phyloP scores from a whole-genome alignment of 2,329 filamentous ascomycete species.

The Xylaria sp. region DNA sequence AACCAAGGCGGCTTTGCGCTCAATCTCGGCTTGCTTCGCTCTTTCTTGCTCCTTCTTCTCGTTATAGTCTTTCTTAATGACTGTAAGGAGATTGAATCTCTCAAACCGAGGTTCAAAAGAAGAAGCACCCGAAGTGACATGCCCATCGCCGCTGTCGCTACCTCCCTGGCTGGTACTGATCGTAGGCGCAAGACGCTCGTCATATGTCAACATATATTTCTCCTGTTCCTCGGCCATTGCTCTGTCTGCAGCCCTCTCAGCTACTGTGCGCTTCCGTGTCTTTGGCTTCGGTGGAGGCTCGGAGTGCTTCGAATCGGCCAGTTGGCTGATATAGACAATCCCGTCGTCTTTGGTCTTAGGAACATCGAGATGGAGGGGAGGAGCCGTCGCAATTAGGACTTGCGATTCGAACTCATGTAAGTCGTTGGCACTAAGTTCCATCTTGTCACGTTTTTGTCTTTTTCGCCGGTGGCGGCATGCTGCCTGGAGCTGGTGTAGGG shows the following conservation, averaged over 20 bases:
- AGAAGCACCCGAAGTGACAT: slow-evolving; percentile 65
- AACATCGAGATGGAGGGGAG: slow-evolving; percentile 72
- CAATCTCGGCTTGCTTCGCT: slow-evolving; percentile 57
- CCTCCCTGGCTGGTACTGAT: slow-evolving; percentile 53
- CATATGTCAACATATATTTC: slow-evolving; percentile 85
- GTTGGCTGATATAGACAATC: slow-evolving; percentile 63
- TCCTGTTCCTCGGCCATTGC: slow-evolving; percentile 84
- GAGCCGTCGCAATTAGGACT: slow-evolving; percentile 66
- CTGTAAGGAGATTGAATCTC: slow-evolving; percentile 83
- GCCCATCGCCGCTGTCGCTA: slow-evolving; percentile 59
- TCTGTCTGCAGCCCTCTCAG: slow-evolving; percentile 92
- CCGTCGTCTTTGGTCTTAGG: slow-evolving; percentile 64
- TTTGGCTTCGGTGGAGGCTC: slow-evolving; percentile 77
- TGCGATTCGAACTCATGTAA: slow-evolving; percentile 71
- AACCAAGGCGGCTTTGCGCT: slow-evolving; percentile 45
- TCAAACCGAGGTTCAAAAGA: slow-evolving; percentile 83
- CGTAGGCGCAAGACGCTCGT: slow-evolving; percentile 68
- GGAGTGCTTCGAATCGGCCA: slow-evolving; percentile 72
- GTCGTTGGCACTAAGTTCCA: slow-evolving; percentile 70
- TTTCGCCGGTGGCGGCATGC: slow-evolving; percentile 58
- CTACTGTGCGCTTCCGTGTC: slow-evolving; percentile 85
- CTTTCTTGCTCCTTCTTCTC: slow-evolving; percentile 76
- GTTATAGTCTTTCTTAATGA: slow-evolving; percentile 71
- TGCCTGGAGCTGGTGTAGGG: slow-evolving; percentile 55
- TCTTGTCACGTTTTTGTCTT: slow-evolving; percentile 63